phyloP scores from a whole-genome alignment of 2,329 filamentous ascomycete genomes.

The Aplosporella prunicola region DNA sequence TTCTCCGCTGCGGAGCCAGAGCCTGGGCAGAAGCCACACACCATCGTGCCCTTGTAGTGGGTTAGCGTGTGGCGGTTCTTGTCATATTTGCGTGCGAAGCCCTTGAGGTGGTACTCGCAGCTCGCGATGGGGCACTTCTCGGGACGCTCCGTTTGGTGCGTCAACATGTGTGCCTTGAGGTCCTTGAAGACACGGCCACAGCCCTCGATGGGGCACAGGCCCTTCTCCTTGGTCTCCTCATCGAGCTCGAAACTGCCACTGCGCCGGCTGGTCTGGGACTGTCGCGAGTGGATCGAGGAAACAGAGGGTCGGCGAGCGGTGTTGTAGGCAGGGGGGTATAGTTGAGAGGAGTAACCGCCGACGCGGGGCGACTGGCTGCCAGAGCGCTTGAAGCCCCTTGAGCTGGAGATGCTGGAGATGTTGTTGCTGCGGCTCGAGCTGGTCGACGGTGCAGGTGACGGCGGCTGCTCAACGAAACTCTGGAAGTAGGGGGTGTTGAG shows the following conservation, averaged over 20 bases:
- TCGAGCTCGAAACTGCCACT: conserved; percentile 30
- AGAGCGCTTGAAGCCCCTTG: conserved; percentile 35
- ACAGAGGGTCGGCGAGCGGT: conserved; percentile 56
- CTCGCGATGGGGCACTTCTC: conserved; percentile 91
- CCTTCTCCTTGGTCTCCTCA: conserved; percentile 52
- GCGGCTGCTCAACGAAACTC: conserved; percentile 35
- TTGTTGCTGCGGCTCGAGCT: conserved; percentile 36
- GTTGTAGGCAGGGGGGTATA: conserved; percentile 36
- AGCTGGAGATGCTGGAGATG: conserved; percentile 25
- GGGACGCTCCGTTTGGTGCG: conserved; percentile 79
- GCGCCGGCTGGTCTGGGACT: conserved; percentile 48
- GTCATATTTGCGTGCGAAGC: conserved; percentile 91
- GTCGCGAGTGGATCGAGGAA: conserved; percentile 59
- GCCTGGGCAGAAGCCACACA: conserved; percentile 87
- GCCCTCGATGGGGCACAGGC: conserved; percentile 69
- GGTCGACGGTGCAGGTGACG: conserved; percentile 56
- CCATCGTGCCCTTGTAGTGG: conserved; percentile 96
- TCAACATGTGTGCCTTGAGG: conserved; percentile 87
- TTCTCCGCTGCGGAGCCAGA: conserved; percentile 84
- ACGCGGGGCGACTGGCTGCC: conserved; percentile 60
- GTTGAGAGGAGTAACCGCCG: conserved; percentile 45
- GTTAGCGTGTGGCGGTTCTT: conserved; percentile 91
- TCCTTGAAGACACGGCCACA: conserved; percentile 86
- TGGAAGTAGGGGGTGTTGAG: conserved; percentile 36
- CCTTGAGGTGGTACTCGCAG: conserved; percentile 86